Conservation (phyloP, 805 yeast genomes). For the Lachancea cidri region DNA sequence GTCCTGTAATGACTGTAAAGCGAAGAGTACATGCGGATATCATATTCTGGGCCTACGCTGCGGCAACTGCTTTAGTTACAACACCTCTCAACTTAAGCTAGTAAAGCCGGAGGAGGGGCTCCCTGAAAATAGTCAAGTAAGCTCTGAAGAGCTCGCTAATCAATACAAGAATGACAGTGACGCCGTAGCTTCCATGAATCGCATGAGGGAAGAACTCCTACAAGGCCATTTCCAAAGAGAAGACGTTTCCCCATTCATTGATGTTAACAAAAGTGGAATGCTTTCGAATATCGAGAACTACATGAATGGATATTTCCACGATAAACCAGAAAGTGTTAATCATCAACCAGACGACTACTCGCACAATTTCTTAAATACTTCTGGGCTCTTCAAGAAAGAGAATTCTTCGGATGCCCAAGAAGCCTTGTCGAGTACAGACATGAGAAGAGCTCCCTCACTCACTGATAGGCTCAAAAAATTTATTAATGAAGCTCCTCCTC, state of each 20-base stretch:
- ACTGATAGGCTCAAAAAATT: conserved; percentile 15
- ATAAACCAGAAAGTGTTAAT: conserved; percentile 5
- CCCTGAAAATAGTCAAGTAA: conserved; percentile 1
- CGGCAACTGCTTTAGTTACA: conserved; percentile 80
- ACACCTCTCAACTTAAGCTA: conserved; percentile 68
- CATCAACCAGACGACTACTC: conserved; percentile 7
- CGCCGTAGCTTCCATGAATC: conserved; percentile 3
- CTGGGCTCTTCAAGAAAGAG: conserved; percentile 12
- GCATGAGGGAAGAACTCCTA: conserved; percentile 12
- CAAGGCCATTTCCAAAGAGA: conserved; percentile 22
- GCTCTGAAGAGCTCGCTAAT: conserved; percentile 4
- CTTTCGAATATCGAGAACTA: conserved; percentile 17
- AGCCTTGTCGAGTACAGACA: conserved; percentile 7
- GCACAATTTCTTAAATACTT: conserved; percentile 17
- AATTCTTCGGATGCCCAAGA: not conserved
- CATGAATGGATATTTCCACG: conserved; percentile 18
- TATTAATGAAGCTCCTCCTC: conserved; percentile 13
- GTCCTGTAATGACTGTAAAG: conserved; percentile 82
- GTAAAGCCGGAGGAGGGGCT: conserved; percentile 55
- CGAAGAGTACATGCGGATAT: conserved; percentile 67
- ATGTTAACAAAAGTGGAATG: conserved; percentile 15
- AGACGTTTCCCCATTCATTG: conserved; percentile 20
- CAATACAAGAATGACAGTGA: conserved; percentile 1
- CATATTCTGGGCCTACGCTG: conserved; percentile 87
- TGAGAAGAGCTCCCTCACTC: conserved; percentile 13